Conservation (phyloP, 1,139 yeast genomes). For the Taphrina deformans region DNA sequence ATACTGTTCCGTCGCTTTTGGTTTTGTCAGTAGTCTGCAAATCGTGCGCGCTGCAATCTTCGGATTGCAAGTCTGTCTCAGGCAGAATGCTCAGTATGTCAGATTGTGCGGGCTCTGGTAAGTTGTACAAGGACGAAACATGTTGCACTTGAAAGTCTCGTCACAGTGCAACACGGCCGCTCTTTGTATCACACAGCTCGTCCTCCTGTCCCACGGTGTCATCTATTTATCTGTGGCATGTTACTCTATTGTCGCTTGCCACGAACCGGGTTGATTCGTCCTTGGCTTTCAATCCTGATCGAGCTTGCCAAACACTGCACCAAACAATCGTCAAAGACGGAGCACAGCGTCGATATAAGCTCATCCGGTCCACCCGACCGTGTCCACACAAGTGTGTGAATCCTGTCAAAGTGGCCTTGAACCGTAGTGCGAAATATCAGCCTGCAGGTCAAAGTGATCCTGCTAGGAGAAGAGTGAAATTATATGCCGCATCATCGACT, state of each 20-base stretch:
- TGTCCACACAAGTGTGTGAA: too few relatives aligned
- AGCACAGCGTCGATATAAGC: background rate
- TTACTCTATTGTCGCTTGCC: conserved; percentile 2
- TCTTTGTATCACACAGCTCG: conserved; percentile 1
- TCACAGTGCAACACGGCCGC: conserved; percentile 1
- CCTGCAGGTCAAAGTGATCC: background rate
- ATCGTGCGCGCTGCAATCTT: too few relatives aligned
- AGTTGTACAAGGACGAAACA: background rate
- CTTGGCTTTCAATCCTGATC: background rate
- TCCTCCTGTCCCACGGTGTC: conserved; percentile 7
- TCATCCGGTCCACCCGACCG: background rate
- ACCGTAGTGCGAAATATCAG: too few relatives aligned
- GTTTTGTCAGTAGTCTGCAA: too few relatives aligned
- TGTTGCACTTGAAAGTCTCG: background rate
- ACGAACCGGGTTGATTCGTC: background rate
- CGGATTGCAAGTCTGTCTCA: background rate
- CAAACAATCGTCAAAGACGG: background rate
- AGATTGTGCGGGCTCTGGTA: background rate
- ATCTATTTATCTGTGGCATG: conserved; percentile 12
- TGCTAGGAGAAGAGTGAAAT: background rate
- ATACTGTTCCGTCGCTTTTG: too few relatives aligned
- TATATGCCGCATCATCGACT: conserved; percentile 17
- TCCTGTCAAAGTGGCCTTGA: too few relatives aligned
- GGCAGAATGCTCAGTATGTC: background rate
- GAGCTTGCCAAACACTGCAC: background rate